Base-by-base conservation (phyloP, 2,329 filamentous ascomycete genomes). In the Verticillium isaacii region DNA sequence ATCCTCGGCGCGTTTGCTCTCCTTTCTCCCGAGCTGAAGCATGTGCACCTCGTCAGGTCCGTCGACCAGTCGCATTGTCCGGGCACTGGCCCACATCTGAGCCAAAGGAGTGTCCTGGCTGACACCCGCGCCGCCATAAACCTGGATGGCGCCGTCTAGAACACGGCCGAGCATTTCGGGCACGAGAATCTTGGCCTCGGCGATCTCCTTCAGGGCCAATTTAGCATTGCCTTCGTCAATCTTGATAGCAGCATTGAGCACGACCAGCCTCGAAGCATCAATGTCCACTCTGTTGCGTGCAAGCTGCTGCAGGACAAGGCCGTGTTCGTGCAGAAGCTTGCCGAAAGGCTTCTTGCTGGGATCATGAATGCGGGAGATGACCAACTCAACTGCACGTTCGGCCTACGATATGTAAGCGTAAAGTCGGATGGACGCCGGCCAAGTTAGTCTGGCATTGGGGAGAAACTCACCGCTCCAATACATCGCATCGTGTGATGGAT, bases 401-500 rank as follows among this genome's bases (percentile, higher is more conserved):
- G 95, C 89, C 82, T 87, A 39, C 15, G 29, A 4, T 8, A 25
- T 25, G 12, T 32, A 11, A n/a, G 25, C 11, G 6, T 2, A 7
- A 12, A 25, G 2, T 6, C 11, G 6, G 15, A 12, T 14, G 8
- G 17, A 8, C 2, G 2, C 19, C 5, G 25, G 25, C 17, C 19
- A 9, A 23, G 7, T 14, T 4, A 29, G 29, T 29, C 29, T 29
- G 8, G 25, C 15, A 15, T 5, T 5, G 37, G 19, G 12, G 39
- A 55, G 12, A 29, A 7, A 79, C 82, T 74, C 78, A 87, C 86
- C 60, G 92, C 90, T 59, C 95, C 95, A 73, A 99, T 95, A 63
- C 88, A 89, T 66, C 95, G 89, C 95, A 99, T 99, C 63, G 93
- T 92, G 79, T 99, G 95, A 80, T 99, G 95, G 73, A 99, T 98